Base-by-base conservation (phyloP, 177 flowering plant genomes). In the Telopea speciosissima region DNA sequence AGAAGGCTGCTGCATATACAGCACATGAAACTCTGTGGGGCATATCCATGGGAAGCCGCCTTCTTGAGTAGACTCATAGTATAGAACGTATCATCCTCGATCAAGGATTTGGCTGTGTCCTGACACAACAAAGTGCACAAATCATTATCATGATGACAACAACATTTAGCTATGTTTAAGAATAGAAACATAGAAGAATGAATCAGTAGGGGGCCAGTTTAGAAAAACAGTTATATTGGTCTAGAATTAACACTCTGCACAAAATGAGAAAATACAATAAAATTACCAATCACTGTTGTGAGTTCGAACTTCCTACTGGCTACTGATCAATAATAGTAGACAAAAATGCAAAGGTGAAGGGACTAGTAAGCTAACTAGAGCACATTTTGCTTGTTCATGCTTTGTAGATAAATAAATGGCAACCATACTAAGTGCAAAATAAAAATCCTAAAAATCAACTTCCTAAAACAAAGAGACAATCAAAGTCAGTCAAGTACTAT, bases 21-120 rank as follows among this genome's bases (percentile, higher is more conserved):
- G 72, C 98, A 95, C n/a, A 73, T 56, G 0, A 80, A 74, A 79
- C 80, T 86, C 70, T 84, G 78, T 23, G 97, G 98, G 22, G 97
- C 85, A 81, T 86, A 91, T 2, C 93, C 98, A 84, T 93, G 98
- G 76, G 97, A 86, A 65, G 93, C 96, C 2, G 92, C 99, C 68
- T 85, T 93, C 85, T 82, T 95, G n/a, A 95, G 92, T 70, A 91
- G 72, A 80, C 86, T 91, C 97, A 93, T 85, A 64, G 94, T 88
- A 73, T 91, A 93, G 75, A 81, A 95, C 19, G 96, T 84, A 76
- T 95, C 99, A 74, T 90, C 96, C 78, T 95, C 99, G 62, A 95
- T 95, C 84, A 95, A 75, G 44, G 90, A 87, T 76, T 91, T 95
- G 62, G 98, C 98, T 73, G 98, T 89, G 75, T 89, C 99, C 99